Percentiles rank a stretch among this genome's conserved stretches.
phyloP scores from a whole-genome alignment of 768 basidiomycete genomes.

The Lactarius hengduanensis region DNA sequence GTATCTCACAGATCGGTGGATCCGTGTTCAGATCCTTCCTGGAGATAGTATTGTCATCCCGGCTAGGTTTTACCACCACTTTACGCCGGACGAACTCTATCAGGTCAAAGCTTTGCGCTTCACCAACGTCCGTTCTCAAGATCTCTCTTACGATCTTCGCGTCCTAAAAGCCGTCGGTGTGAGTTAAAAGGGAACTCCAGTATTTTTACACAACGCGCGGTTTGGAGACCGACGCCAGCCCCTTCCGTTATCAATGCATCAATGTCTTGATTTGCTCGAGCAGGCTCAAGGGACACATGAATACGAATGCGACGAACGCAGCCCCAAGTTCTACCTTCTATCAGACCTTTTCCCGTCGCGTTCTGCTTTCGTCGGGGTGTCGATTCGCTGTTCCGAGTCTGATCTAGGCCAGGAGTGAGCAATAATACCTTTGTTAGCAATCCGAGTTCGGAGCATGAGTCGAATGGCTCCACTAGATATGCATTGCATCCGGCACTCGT shows the following conservation, averaged over 20 bases:
- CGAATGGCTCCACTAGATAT: no score
- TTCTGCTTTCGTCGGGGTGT: no score
- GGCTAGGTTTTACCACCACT: constrained; percentile 91
- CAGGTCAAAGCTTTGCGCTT: constrained; percentile 74
- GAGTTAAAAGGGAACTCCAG: constrained; percentile 78
- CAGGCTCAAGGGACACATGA: no score
- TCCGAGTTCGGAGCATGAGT: no score
- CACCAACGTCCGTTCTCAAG: constrained; percentile 61
- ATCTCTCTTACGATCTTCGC: not conserved
- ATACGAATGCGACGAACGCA: no score
- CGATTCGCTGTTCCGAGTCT: no score
- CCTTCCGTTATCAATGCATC: constrained; percentile 58
- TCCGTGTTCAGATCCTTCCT: constrained; percentile 68
- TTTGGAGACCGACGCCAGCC: constrained; percentile 59
- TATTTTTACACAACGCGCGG: constrained; percentile 78
- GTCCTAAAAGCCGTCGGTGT: not conserved
- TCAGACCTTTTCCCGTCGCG: no score
- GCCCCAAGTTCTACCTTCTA: no score
- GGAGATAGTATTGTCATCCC: constrained; percentile 88
- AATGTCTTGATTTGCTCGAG: constrained; percentile 49
- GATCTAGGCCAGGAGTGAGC: no score
- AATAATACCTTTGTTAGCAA: no score
- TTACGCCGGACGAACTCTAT: constrained; percentile 82
- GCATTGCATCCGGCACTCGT: no score
- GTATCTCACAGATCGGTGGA: constrained; percentile 68